Conservation (phyloP, 805 yeast genomes). For the Yarrowia sp. region DNA sequence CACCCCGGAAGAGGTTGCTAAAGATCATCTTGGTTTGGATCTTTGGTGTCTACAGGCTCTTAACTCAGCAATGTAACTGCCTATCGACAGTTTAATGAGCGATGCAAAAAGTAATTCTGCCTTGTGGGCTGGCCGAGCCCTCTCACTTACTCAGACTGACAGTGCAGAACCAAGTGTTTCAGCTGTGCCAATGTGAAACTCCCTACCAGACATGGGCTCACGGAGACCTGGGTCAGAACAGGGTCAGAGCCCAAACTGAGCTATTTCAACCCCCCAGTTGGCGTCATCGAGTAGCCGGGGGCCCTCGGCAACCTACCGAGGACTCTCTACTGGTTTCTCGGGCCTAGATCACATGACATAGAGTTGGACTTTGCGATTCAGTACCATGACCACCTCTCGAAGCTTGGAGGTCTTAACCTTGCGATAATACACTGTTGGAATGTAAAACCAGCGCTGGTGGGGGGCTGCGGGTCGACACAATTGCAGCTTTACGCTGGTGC, state of each 20-base stretch:
- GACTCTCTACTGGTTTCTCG: background rate
- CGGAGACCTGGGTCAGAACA: too few relatives aligned
- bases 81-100: background rate
- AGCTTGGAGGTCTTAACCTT: background rate
- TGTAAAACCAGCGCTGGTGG: background rate
- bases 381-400: background rate
- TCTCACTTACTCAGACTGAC: too few relatives aligned
- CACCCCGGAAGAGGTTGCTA: too few relatives aligned
- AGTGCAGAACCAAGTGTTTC: too few relatives aligned
- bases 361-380: background rate
- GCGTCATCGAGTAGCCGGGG: too few relatives aligned
- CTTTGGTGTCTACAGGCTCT: too few relatives aligned
- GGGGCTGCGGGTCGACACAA: background rate
- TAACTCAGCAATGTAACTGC: background rate
- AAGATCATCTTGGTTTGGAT: background rate
- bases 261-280: too few relatives aligned
- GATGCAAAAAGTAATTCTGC: background rate
- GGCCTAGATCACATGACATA: background rate
- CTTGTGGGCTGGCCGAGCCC: background rate
- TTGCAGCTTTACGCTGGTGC: background rate
- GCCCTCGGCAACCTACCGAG: too few relatives aligned
- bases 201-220: too few relatives aligned
- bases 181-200: too few relatives aligned
- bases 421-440: slow-evolving; percentile 3
- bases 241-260: too few relatives aligned